These are phyloP conservation scores for Hevea brasiliensis DNA, from an alignment of 345 rosid species.

Conservation along the genomic window DNA sequence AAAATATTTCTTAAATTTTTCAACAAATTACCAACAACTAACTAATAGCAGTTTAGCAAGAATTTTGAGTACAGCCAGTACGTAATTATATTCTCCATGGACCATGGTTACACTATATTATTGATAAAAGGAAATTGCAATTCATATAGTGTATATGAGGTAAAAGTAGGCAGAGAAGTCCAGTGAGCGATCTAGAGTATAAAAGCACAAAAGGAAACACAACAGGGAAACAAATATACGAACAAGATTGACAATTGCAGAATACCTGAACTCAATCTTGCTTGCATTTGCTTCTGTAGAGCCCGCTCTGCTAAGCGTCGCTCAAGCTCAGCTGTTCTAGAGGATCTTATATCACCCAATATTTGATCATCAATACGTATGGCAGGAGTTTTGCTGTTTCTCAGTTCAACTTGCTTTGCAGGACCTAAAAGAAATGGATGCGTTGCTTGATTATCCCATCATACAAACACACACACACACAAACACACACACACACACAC, in stretches of 20 bases:
- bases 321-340: constrained; percentile 28
- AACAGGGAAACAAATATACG: not conserved
- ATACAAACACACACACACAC: too few species aligned
- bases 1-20: not conserved
- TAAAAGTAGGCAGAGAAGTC: not conserved
- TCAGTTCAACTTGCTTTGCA: constrained; percentile 7
- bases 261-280: constrained; percentile 12
- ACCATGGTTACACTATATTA: not conserved
- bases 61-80: not conserved
- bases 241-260: not conserved
- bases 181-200: not conserved
- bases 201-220: not conserved
- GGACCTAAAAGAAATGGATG: constrained; percentile 10
- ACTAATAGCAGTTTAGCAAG: not conserved
- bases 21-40: not conserved
- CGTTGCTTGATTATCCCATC: not conserved
- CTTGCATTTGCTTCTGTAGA: constrained; percentile 22
- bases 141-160: not conserved
- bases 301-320: constrained; percentile 28
- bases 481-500: too few species aligned
- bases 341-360: constrained; percentile 1
- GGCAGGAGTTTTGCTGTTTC: constrained; percentile 13
- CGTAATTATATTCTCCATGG: not conserved
- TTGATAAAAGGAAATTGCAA: not conserved
- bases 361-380: not conserved